Conservation (phyloP, 495 filamentous ascomycete genomes). For the Talaromyces adpressus region DNA sequence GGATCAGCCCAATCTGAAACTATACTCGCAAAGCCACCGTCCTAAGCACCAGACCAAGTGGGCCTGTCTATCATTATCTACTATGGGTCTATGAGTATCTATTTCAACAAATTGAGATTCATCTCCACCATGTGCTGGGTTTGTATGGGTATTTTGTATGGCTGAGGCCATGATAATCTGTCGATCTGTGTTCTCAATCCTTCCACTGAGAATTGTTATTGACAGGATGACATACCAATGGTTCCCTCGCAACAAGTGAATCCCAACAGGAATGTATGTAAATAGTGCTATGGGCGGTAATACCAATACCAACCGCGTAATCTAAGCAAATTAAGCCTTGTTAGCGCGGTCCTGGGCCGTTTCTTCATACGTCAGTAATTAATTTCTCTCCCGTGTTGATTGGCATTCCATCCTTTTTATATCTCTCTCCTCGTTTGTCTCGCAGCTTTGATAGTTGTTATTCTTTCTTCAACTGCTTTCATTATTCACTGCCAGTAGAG, state of each 20-base stretch:
- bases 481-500: slow-evolving; percentile 6
- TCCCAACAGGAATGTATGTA: neutral
- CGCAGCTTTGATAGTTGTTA: slow-evolving; percentile 14
- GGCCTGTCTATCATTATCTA: neutral
- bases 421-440: neutral
- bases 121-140: neutral
- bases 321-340: neutral
- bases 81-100: neutral
- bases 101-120: neutral
- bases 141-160: neutral
- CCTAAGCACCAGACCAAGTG: neutral
- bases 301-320: neutral
- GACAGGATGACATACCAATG: neutral
- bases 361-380: neutral
- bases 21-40: neutral
- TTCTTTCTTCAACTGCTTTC: slow-evolving; percentile 16
- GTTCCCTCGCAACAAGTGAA: neutral
- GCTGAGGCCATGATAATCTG: neutral
- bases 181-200: neutral
- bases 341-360: neutral
- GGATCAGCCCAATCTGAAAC: neutral
- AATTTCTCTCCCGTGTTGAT: slow-evolving; percentile 12
- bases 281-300: neutral
- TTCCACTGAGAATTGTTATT: no score
- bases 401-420: slow-evolving; percentile 10